Conservation (phyloP, 257 asterid genomes). For the Knoxia roxburghii region DNA sequence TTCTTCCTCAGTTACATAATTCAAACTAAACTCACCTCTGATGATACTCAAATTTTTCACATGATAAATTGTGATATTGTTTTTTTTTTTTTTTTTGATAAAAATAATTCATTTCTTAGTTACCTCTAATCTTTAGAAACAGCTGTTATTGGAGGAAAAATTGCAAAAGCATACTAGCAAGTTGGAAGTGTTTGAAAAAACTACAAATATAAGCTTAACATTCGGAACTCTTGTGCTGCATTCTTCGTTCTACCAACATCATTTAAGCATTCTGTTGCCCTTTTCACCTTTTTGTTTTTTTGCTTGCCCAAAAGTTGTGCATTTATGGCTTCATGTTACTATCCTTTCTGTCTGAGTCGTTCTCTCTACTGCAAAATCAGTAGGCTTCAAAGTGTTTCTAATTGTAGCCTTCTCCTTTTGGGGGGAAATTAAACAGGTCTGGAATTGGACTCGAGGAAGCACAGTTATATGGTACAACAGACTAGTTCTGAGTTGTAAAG, state of each 20-base stretch:
- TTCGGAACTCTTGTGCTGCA: not conserved
- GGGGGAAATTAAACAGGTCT: no score
- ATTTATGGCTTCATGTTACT: not conserved
- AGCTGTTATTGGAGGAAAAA: not conserved
- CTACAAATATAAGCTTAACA: not conserved
- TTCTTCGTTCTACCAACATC: not conserved
- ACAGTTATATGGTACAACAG: not conserved
- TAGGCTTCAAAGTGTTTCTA: not conserved
- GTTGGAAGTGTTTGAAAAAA: not conserved
- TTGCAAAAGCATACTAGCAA: not conserved
- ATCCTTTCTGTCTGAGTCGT: not conserved
- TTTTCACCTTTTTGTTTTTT: not conserved
- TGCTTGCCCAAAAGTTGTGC: not conserved
- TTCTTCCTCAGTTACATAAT: not conserved
- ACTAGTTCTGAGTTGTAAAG: not conserved
- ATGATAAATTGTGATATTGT: conserved; percentile 21
- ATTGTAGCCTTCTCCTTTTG: no score
- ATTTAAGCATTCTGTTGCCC: not conserved
- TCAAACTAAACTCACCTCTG: conserved; percentile 61
- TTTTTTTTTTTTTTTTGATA: not conserved
- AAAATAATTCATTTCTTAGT: not conserved
- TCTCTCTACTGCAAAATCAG: not conserved
- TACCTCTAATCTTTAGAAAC: not conserved
- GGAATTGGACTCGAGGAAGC: conserved; percentile 5
- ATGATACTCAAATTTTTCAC: conserved; percentile 90